Conservation (phyloP, 1,284 basidiomycete species). For the Calocybe gambosa region DNA sequence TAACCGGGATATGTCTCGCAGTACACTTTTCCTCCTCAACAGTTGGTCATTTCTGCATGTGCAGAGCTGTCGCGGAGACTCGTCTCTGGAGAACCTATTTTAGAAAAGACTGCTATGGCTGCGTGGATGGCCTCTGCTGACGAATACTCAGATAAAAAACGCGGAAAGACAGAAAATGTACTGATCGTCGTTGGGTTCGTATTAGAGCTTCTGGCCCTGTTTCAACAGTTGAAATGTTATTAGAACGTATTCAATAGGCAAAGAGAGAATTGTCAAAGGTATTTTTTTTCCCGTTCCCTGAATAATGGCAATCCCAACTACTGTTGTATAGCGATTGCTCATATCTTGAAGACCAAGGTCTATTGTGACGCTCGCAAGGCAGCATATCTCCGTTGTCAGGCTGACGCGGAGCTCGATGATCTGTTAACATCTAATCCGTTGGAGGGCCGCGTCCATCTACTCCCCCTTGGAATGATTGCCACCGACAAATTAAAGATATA, state of each 20-base stretch:
- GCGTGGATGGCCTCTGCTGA: conserved; percentile 25
- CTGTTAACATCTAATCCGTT: conserved; percentile 76
- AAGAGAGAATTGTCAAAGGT: conserved; percentile 96
- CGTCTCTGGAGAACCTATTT: conserved; percentile 34
- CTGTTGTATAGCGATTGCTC: conserved; percentile 65
- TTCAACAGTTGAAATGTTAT: conserved; percentile 1
- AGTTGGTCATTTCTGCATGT: conserved; percentile 88
- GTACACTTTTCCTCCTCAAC: conserved; percentile 95
- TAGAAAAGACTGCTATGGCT: conserved; percentile 33
- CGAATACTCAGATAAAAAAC: conserved; percentile 13
- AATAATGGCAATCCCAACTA: neutral
- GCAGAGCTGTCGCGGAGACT: conserved; percentile 72
- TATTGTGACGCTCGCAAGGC: conserved; percentile 86
- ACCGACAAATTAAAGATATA: conserved; percentile 79
- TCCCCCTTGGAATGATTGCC: conserved; percentile 76
- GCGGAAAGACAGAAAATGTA: conserved; percentile 28
- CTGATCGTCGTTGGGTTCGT: conserved; percentile 87
- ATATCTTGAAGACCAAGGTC: conserved; percentile 77
- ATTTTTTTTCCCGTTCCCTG: neutral
- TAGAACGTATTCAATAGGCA: conserved; percentile 95
- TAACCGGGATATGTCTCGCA: conserved; percentile 22
- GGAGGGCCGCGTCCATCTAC: conserved; percentile 79
- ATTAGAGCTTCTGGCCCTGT: neutral
- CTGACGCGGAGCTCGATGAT: conserved; percentile 75
- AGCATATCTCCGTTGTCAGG: conserved; percentile 75